A percentile compares a stretch with the other conserved stretches of the same genome.
Conservation (phyloP, 306 rosid genomes). For the Canavalia gladiata region DNA sequence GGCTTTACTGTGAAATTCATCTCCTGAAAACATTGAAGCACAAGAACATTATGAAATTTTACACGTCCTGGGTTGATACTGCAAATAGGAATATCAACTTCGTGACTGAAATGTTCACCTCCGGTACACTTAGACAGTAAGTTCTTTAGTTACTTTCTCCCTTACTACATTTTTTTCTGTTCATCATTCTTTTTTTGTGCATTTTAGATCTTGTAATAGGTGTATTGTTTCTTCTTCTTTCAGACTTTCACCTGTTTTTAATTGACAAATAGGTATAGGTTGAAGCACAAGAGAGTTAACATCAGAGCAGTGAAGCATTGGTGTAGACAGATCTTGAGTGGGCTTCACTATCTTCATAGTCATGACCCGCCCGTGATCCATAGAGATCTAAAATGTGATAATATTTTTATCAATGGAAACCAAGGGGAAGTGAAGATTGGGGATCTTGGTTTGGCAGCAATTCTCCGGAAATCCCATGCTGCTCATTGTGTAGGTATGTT, state of each 20-base stretch:
- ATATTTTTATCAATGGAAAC: slow-evolving; percentile 90
- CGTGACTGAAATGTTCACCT: slow-evolving; percentile 97
- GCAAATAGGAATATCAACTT: slow-evolving; percentile 92
- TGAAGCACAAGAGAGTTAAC: slow-evolving; percentile 88
- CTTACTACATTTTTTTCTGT: slow-evolving; percentile 3
- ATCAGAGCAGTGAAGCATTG: slow-evolving; percentile 96
- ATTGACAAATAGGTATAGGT: slow-evolving; percentile 70
- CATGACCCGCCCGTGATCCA: slow-evolving; percentile 97
- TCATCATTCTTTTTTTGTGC: slow-evolving; percentile 28
- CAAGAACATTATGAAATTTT: slow-evolving; percentile 90
- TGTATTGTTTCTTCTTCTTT: slow-evolving; percentile 38
- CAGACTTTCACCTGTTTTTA: not conserved
- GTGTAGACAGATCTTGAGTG: slow-evolving; percentile 95
- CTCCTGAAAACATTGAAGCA: slow-evolving; percentile 92
- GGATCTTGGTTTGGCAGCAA: slow-evolving; percentile 96
- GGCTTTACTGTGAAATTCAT: slow-evolving; percentile 96
- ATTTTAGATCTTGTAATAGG: slow-evolving; percentile 46
- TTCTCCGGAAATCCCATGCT: slow-evolving; percentile 87
- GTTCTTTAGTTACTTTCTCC: slow-evolving; percentile 37
- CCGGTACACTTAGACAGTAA: slow-evolving; percentile 97
- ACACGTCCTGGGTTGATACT: slow-evolving; percentile 94
- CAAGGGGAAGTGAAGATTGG: slow-evolving; percentile 98
- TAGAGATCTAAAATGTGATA: slow-evolving; percentile 97
- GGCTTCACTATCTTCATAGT: slow-evolving; percentile 92
- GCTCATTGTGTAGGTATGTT: slow-evolving; percentile 91